Evolutionary conservation across 257 asterid species (phyloP).

Genomic region (Solanum chaucha): DNA sequence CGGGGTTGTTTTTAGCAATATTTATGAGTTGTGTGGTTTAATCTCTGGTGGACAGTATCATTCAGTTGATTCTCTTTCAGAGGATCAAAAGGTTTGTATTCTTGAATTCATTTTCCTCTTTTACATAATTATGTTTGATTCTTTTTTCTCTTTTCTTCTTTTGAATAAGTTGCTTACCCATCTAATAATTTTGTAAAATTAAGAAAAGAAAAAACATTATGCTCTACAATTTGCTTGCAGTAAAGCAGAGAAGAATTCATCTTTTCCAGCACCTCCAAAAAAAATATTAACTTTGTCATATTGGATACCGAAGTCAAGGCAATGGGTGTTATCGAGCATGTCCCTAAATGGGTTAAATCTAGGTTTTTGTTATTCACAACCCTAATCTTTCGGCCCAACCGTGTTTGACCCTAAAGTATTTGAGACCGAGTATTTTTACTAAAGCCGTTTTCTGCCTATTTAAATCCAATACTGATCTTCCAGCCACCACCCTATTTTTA

Average conservation of each 20-base stretch:
- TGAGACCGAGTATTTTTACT: background rate
- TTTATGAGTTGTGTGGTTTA: conserved; percentile 73
- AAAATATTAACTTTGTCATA: background rate
- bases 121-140: background rate
- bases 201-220: background rate
- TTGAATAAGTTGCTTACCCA: background rate
- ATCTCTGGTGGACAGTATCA: conserved; percentile 66
- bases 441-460: background rate
- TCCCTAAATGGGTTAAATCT: background rate
- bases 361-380: background rate
- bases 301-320: background rate
- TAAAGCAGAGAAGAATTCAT: background rate
- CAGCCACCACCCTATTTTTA: background rate
- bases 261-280: background rate
- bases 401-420: background rate
- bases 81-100: conserved; percentile 68
- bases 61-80: conserved; percentile 70
- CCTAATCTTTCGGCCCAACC: background rate
- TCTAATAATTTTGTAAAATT: background rate
- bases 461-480: background rate
- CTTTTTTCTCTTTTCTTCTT: background rate
- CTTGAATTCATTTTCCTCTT: background rate
- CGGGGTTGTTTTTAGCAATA: conserved; percentile 73
- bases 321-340: background rate
- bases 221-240: background rate